Evolutionary conservation across 2,329 filamentous ascomycete species (phyloP), one percentile per base, ranked within the genome.

Genomic region (Monilinia polystroma): DNA sequence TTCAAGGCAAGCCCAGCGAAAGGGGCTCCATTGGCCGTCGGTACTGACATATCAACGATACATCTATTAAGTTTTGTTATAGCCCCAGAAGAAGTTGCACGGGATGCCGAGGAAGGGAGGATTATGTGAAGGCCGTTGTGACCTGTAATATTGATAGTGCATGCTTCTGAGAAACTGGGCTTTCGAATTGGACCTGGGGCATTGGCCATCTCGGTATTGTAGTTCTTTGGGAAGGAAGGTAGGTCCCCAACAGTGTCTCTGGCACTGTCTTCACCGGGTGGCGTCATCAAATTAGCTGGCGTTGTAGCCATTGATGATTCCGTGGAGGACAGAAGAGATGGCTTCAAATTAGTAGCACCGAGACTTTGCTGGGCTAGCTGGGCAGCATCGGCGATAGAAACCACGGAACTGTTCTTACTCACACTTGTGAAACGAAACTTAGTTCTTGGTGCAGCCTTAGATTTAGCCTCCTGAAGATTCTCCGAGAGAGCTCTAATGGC

Each of bases 401-500:
- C 82, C 8, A 84, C 81, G 10, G 82, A 82, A 0, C 78, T 73
- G 68, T 83, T 85, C 69, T 85, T 87, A 68, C 80, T 81, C 23
- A 63, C 70, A 54, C 81, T 81, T 75, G 88, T 96, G 82, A 97
- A 97, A 64, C 90, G 86, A 79, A 97, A 97, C 69, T 92, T 92
- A 14, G 88, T 85, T 72, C 89, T 90, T 10, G 93, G 92, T 0
- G 87, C 86, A 64, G 92, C 84, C 29, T 84, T 85, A 51, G 86
- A 83, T 20, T 88, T 85, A 10, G 87, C 88, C 67, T 88, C 85
- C 72, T 90, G 88, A 32, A 97, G 82, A 74, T 90, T 92, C 66
- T 94, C 91, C 23, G 89, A 89, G 18, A 97, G 81, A 20, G 84
- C 84, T 81, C 95, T 96, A 78, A 97, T 87, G 29, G 90, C 86